phyloP scores from a whole-genome alignment of 495 filamentous ascomycete species.

The Xanthoparmelia taractica region DNA sequence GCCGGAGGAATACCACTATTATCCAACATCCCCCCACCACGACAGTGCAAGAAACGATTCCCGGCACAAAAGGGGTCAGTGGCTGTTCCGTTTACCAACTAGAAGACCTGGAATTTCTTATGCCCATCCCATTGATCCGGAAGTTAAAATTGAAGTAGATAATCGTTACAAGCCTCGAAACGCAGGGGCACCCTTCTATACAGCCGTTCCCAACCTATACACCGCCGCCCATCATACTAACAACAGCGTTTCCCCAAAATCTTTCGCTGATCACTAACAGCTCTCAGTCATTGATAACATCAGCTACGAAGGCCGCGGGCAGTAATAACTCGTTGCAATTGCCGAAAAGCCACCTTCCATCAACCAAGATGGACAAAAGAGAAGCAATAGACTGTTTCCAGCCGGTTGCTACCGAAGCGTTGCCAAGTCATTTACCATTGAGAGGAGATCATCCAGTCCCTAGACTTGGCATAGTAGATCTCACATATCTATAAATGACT shows the following conservation, averaged over 20 bases:
- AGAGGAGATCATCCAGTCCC: constrained; percentile 47
- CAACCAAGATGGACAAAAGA: constrained; percentile 35
- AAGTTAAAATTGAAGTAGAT: neutral
- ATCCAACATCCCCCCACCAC: neutral
- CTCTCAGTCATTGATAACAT: constrained; percentile 17
- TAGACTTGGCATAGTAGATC: constrained; percentile 42
- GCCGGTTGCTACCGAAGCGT: constrained; percentile 54
- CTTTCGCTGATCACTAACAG: neutral
- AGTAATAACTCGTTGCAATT: constrained; percentile 7
- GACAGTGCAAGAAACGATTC: neutral
- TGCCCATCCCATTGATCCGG: neutral
- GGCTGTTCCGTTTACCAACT: neutral
- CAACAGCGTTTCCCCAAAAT: constrained; percentile 1
- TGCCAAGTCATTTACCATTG: constrained; percentile 45
- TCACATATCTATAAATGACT: constrained; percentile 30
- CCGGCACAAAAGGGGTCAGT: constrained; percentile 1
- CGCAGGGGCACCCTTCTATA: constrained; percentile 34
- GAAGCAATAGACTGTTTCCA: constrained; percentile 42
- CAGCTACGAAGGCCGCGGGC: neutral
- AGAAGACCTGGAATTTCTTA: neutral
- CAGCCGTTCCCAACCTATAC: constrained; percentile 33
- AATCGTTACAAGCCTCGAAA: neutral
- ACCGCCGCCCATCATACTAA: constrained; percentile 12
- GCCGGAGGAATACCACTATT: neutral
- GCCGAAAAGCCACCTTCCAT: constrained; percentile 32